phyloP scores from a whole-genome alignment of 2,329 filamentous ascomycete species.

The Verticillium klebahnii region DNA sequence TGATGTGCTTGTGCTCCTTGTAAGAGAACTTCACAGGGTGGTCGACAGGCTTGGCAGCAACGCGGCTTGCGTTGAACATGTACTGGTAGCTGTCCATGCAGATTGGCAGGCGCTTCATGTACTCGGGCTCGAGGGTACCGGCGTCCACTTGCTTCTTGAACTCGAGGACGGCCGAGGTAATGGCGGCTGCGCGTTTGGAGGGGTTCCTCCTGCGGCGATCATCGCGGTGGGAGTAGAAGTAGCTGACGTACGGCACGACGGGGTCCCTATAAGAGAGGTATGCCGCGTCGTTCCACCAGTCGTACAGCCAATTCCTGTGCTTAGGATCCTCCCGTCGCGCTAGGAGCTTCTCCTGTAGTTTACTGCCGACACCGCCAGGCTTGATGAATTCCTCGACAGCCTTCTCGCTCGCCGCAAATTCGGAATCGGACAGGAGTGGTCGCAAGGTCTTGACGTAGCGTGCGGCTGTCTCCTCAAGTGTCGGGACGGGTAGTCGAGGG shows the following conservation, averaged over 20 bases:
- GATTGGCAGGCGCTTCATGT: constrained; percentile 96
- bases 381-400: constrained; percentile 85
- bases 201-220: constrained; percentile 84
- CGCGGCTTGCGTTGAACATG: constrained; percentile 95
- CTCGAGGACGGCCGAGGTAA: constrained; percentile 78
- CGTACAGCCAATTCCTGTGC: constrained; percentile 87
- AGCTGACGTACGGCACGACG: constrained; percentile 95
- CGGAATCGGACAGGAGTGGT: constrained; percentile 63
- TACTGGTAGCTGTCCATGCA: constrained; percentile 98
- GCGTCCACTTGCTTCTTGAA: constrained; percentile 91
- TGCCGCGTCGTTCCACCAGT: constrained; percentile 97
- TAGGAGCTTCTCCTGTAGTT: constrained; percentile 82
- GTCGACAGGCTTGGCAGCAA: constrained; percentile 78
- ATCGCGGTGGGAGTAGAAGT: constrained; percentile 98
- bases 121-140: constrained; percentile 86
- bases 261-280: constrained; percentile 94
- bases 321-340: constrained; percentile 75
- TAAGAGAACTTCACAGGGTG: constrained; percentile 75
- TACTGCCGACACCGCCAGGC: constrained; percentile 77
- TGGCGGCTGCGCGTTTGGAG: constrained; percentile 86
- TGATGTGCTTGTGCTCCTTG: constrained; percentile 76
- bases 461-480: constrained; percentile 74
- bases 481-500: constrained; percentile 72
- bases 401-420: constrained; percentile 70
- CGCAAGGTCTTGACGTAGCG: constrained; percentile 78